Base-by-base conservation (phyloP, 1,284 basidiomycete species). In the Microbotryum intermedium region DNA sequence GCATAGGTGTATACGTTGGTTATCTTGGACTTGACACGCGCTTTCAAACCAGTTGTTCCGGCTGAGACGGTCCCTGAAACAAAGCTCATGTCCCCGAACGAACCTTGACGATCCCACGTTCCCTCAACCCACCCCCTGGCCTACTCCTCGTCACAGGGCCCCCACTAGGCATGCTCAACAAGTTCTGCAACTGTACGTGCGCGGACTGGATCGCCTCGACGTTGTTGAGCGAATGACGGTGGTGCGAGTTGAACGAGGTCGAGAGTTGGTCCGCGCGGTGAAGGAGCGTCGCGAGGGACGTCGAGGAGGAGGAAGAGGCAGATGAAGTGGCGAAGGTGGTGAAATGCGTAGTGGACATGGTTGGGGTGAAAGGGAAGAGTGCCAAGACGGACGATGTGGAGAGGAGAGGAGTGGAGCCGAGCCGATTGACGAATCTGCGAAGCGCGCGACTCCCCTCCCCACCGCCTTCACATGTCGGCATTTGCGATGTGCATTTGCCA, bases 61-160 rank as follows among this genome's bases (percentile, higher is more conserved):
- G n/a, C n/a, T n/a, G n/a, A n/a, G n/a, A n/a, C n/a, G n/a, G n/a
- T n/a, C n/a, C n/a, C n/a, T n/a, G n/a, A n/a, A n/a, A n/a, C n/a
- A n/a, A n/a, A n/a, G n/a, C 13, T 43, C 51, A 42, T 39, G 1
- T 39, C 11, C 13, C 13, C 34, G 34, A 39, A 43, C 53, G 25
- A 6, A 54, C 53, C 34, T 56, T 56, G 44, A 47, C 39, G 16
- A 56, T 39, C n/a, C 63, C 64, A 23, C 66, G 64, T 26, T 68
- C 66, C 29, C 58, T 50, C 18, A 68, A 66, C 10, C 66, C 66
- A 6, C 64, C 66, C 11, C 59, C 61, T 9, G 66, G 64, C 13
- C 64, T 39, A 9, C 29, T 49, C 3, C 66, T 54, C 3, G 66
- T 68, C 7, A 60, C 42, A 6, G 61, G 64, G 1, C 58, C 61